Evolutionary conservation across 2,329 filamentous ascomycete genomes (phyloP).

Genomic region (Aspergillus nomiae): DNA sequence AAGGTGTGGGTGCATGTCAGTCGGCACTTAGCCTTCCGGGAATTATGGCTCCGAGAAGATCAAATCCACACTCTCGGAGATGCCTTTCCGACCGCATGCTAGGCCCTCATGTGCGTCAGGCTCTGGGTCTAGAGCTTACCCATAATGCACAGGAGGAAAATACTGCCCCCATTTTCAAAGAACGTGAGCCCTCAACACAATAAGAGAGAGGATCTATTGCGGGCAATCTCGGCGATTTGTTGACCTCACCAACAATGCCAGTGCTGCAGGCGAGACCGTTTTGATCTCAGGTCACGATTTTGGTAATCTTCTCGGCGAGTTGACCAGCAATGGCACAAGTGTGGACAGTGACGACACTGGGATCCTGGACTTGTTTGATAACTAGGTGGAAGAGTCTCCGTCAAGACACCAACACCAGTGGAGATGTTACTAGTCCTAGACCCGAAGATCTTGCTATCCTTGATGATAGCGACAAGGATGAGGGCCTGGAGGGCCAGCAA

Average conservation of each 20-base stretch:
- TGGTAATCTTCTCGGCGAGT: constrained; percentile 90
- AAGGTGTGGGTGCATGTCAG: not conserved
- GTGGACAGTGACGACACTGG: constrained; percentile 76
- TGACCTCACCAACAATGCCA: constrained; percentile 79
- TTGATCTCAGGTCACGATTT: constrained; percentile 73
- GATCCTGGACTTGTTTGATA: constrained; percentile 68
- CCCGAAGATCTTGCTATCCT: constrained; percentile 95
- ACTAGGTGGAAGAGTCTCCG: constrained; percentile 64
- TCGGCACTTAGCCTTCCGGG: not conserved
- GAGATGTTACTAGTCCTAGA: constrained; percentile 80
- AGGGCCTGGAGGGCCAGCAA: constrained; percentile 53
- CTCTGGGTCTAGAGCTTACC: too few relatives aligned
- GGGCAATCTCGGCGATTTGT: constrained; percentile 66
- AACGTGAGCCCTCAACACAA: not conserved
- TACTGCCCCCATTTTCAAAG: not conserved
- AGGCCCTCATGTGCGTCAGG: not conserved
- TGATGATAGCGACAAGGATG: constrained; percentile 85
- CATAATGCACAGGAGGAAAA: not conserved
- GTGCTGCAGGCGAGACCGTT: constrained; percentile 81
- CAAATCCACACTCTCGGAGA: not conserved
- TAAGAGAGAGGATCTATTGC: constrained; percentile 77
- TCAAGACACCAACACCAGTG: constrained; percentile 78
- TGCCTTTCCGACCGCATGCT: not conserved
- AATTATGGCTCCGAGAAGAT: not conserved
- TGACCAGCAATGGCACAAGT: constrained; percentile 88